These are phyloP conservation scores for Turnera subulata DNA, from an alignment of 345 rosid genomes.

Conservation along the genomic window DNA sequence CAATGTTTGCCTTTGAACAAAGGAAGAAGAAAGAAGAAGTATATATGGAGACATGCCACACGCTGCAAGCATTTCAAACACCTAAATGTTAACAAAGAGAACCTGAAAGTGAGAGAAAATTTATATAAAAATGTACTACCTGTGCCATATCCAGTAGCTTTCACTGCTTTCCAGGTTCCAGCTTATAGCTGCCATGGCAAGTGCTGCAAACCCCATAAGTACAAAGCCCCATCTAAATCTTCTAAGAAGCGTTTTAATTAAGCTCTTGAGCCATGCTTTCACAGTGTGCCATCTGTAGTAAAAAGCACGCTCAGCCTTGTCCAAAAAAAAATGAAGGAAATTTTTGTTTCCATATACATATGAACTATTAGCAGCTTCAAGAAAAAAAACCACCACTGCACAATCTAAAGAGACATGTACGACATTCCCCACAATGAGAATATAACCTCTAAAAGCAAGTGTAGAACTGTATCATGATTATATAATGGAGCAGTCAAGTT, in stretches of 20 bases:
- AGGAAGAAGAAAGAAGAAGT: constrained; percentile 91
- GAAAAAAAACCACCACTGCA: too few species aligned
- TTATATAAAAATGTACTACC: constrained; percentile 32
- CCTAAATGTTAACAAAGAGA: constrained; percentile 2
- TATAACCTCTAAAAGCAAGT: too few species aligned
- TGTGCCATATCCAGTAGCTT: constrained; percentile 99
- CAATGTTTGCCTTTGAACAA: constrained; percentile 58
- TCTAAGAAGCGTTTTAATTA: constrained; percentile 50
- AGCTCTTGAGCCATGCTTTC: constrained; percentile 43
- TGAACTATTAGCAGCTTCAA: neutral
- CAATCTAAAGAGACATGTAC: too few species aligned
- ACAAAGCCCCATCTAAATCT: constrained; percentile 71
- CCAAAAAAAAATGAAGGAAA: neutral
- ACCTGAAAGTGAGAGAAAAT: neutral
- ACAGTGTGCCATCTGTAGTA: constrained; percentile 44
- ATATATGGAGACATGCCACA: constrained; percentile 82
- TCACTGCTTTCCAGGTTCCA: constrained; percentile 75
- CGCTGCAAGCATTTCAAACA: constrained; percentile 40
- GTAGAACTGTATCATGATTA: too few species aligned
- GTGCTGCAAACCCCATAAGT: constrained; percentile 52
- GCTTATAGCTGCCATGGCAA: constrained; percentile 74
- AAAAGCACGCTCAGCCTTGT: constrained; percentile 5
- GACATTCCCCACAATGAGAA: too few species aligned
- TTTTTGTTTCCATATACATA: neutral
- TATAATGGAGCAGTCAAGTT: too few species aligned